Base-by-base conservation (phyloP, 495 filamentous ascomycete species). In the Astrothelium subdiscretum region DNA sequence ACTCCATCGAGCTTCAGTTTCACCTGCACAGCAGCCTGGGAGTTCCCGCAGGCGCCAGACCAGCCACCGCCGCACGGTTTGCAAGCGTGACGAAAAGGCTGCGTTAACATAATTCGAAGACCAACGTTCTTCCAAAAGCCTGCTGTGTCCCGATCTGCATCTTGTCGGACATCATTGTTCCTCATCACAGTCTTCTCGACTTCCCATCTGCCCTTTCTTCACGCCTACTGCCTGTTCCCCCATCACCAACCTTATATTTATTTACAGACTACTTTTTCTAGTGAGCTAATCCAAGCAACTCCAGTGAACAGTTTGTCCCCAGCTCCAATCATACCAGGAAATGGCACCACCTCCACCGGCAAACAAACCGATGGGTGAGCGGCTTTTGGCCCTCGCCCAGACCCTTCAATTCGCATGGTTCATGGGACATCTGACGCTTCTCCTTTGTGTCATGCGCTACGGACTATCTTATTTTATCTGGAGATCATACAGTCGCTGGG, bases 351-450 rank as follows among this genome's bases (percentile, higher is more conserved):
- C 88, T 73, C 89, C 88, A 66, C 76, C 88, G 31, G 77, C 84
- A 24, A 81, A 77, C 65, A 69, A 87, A 78, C 86, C 90, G 70
- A 79, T 95, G 65, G 68, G 72, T 67, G 84, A 95, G 74, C 83
- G 92, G 72, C 73, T 96, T 52, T 75, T 87, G 68, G 78, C 80
- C 63, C 77, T 97, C 59, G 91, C 85, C 51, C 84, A 94, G 71
- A 97, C 92, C 31, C 78, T 97, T 61, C 92, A 97, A 73, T 87
- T 87, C 71, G 85, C 77, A 60, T 97, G 94, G 94, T 98, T 98
- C 69, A 78, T 84, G 66, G 94, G 94, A 63, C 94, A 98, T 73
- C 78, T 96, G 42, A 86, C 84, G 3, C 82, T 97, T 44, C 85
- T 98, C 62, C 70, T 95, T 59, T 91, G 85, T 66, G 87, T 91